Evolutionary conservation across 192 early-diverging fungal genomes (phyloP).

Genomic region (Rhizophagus prolifer): DNA sequence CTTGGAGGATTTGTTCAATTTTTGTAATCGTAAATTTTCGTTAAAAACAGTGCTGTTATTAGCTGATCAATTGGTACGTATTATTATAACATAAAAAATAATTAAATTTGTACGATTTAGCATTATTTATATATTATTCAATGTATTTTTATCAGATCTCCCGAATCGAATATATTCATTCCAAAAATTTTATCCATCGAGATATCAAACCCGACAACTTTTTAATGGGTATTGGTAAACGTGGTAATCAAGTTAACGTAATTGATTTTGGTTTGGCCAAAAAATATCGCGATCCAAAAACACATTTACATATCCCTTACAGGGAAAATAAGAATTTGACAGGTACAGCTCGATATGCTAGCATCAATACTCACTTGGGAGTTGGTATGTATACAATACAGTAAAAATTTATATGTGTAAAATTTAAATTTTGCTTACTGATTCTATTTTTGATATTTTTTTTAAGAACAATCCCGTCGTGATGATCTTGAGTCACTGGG

Average conservation of each 20-base stretch:
- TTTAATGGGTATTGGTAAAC: constrained; percentile 83
- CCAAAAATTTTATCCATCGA: constrained; percentile 89
- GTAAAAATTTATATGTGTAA: background rate
- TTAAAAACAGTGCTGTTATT: constrained; percentile 85
- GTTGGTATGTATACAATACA: constrained; percentile 53
- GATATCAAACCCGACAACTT: constrained; percentile 94
- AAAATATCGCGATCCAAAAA: constrained; percentile 82
- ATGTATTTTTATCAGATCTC: constrained; percentile 45
- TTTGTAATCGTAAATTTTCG: constrained; percentile 84
- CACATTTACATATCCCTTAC: constrained; percentile 86
- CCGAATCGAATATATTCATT: constrained; percentile 77
- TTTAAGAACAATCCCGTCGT: constrained; percentile 80
- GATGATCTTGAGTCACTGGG: constrained; percentile 89
- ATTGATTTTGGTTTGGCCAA: constrained; percentile 93
- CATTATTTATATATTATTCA: background rate
- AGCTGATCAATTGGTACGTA: constrained; percentile 79
- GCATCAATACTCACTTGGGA: constrained; percentile 86
- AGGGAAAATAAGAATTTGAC: constrained; percentile 92
- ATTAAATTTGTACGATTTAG: too few species aligned
- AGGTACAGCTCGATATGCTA: constrained; percentile 89
- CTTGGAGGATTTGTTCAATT: constrained; percentile 88
- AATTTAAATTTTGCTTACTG: background rate
- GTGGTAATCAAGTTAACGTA: constrained; percentile 80
- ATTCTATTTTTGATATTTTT: background rate
- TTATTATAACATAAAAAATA: background rate